These are phyloP conservation scores for Tricholoma flavovirens DNA, from an alignment of 768 basidiomycete genomes.

Conservation along the genomic window DNA sequence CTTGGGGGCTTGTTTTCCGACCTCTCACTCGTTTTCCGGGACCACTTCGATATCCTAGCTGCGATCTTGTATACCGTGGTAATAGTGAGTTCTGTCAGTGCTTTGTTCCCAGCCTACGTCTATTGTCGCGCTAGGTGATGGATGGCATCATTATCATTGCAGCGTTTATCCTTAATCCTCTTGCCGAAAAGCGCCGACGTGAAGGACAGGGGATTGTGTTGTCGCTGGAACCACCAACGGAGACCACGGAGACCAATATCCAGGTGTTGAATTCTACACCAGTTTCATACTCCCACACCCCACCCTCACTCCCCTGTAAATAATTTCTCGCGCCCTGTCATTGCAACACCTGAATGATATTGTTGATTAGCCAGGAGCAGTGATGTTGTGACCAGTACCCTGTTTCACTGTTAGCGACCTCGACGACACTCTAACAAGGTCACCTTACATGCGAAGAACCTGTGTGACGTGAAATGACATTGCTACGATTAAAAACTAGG, in stretches of 20 bases:
- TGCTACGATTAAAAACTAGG: conserved; percentile 3
- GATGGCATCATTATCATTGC: conserved; percentile 57
- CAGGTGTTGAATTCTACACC: not conserved
- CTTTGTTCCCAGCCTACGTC: not conserved
- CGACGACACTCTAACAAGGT: not conserved
- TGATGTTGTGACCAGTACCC: not conserved
- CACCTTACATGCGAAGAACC: not conserved
- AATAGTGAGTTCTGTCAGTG: conserved; percentile 41
- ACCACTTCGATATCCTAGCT: conserved; percentile 57
- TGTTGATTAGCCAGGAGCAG: not conserved
- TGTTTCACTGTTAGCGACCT: not conserved
- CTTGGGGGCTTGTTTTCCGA: conserved; percentile 66
- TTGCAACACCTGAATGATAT: not conserved
- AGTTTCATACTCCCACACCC: not conserved
- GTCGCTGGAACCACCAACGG: conserved; percentile 2
- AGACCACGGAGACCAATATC: not conserved
- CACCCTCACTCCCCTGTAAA: not conserved
- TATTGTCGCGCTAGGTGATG: conserved; percentile 39
- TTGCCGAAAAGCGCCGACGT: conserved; percentile 34
- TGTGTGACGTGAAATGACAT: not conserved
- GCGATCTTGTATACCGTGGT: conserved; percentile 59
- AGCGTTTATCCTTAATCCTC: conserved; percentile 62
- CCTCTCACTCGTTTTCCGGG: conserved; percentile 63
- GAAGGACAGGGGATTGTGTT: conserved; percentile 6
- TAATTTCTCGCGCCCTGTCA: not conserved